phyloP scores from a whole-genome alignment of 345 rosid genomes.

The Carallia brachiata region DNA sequence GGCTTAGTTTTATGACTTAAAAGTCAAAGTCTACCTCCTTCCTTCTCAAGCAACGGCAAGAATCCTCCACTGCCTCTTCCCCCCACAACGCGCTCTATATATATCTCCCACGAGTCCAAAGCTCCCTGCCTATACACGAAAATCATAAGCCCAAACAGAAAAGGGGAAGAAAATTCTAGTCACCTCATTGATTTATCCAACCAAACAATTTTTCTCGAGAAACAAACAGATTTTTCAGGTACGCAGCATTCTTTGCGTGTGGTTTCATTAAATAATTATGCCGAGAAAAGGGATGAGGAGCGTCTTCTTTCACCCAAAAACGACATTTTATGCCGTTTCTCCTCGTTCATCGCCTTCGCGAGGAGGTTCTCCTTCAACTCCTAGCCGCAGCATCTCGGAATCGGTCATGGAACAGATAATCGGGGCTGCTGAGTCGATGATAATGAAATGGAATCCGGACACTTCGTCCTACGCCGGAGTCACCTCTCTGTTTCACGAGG shows the following conservation, averaged over 20 bases:
- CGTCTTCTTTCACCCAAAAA: slow-evolving; percentile 18
- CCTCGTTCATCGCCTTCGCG: slow-evolving; percentile 11
- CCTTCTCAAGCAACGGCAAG: no score
- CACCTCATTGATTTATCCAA: no score
- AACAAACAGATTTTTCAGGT: no score
- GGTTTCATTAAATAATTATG: not conserved
- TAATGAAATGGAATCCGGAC: slow-evolving; percentile 31
- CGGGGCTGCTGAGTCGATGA: slow-evolving; percentile 13
- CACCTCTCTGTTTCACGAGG: slow-evolving; percentile 30
- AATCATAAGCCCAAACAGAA: no score
- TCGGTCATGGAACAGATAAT: slow-evolving; percentile 8
- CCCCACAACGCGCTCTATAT: no score
- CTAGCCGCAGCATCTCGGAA: slow-evolving; percentile 19
- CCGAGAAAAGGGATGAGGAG: slow-evolving; percentile 30
- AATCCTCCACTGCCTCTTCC: no score
- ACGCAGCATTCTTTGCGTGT: not conserved
- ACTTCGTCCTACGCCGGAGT: slow-evolving; percentile 20
- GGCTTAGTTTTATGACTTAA: no score
- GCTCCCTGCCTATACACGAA: no score
- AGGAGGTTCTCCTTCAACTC: not conserved
- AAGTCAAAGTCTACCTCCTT: no score
- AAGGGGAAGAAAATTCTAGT: no score
- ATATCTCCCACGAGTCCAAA: no score
- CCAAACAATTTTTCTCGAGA: no score
- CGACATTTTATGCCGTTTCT: slow-evolving; percentile 7